Percentiles rank a stretch among this genome's conserved stretches.
Conservation (phyloP, 192 early-diverging fungal genomes). For the Linnemannia hyalina region DNA sequence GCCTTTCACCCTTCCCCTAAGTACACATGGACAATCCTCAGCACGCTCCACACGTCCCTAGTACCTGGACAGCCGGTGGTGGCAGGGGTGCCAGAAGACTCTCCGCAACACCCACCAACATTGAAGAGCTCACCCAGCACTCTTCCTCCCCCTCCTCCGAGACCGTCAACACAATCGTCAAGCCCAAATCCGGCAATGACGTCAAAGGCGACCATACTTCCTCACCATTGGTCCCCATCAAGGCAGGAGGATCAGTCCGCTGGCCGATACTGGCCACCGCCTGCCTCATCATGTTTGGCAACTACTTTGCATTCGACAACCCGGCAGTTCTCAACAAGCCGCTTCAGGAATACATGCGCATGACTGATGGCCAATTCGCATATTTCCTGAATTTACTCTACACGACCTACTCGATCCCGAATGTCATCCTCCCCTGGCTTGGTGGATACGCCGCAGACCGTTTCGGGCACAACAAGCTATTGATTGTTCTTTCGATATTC, state of each 20-base stretch:
- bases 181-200: background rate
- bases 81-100: background rate
- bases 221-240: background rate
- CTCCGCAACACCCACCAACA: constrained; percentile 11
- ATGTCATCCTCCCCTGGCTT: constrained; percentile 70
- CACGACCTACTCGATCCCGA: constrained; percentile 71
- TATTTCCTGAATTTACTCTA: constrained; percentile 70
- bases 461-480: constrained; percentile 56
- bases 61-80: no score
- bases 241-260: constrained; percentile 9
- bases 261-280: constrained; percentile 32
- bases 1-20: no score
- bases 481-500: constrained; percentile 55
- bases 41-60: background rate
- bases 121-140: constrained; percentile 2
- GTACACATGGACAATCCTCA: background rate
- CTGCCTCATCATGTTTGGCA: constrained; percentile 65
- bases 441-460: constrained; percentile 66
- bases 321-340: constrained; percentile 64
- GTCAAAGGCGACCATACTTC: no score
- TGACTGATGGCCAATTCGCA: constrained; percentile 55
- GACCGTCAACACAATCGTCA: background rate
- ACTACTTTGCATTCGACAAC: constrained; percentile 60
- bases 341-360: constrained; percentile 52
- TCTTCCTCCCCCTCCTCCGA: background rate